phyloP scores from a whole-genome alignment of 2,329 filamentous ascomycete species.

The Fusarium austroafricanum region DNA sequence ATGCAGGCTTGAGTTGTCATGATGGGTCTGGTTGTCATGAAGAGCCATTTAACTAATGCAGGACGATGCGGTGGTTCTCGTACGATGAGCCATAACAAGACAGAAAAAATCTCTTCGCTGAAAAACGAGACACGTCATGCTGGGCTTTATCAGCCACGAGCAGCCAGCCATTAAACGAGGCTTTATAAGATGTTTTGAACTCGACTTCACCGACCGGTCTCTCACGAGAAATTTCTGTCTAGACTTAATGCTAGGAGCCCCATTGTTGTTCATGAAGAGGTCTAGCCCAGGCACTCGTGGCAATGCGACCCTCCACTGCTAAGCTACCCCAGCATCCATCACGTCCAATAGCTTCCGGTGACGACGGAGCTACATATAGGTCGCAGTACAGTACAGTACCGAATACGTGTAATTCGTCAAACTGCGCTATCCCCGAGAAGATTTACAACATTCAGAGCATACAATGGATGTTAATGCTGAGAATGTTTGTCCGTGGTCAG shows the following conservation, averaged over 20 bases:
- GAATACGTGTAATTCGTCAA: not conserved
- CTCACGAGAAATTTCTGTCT: not conserved
- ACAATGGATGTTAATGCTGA: not conserved
- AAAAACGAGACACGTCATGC: slow-evolving; percentile 1
- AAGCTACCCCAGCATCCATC: slow-evolving; percentile 36
- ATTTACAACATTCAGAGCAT: not conserved
- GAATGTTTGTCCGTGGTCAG: slow-evolving; percentile 4
- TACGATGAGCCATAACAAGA: slow-evolving; percentile 6
- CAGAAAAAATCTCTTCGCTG: not conserved
- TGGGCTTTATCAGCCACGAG: not conserved
- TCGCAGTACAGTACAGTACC: not conserved
- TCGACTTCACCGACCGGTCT: slow-evolving; percentile 12
- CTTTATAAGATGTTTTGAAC: not conserved
- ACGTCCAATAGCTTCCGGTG: slow-evolving; percentile 29
- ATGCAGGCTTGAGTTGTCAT: slow-evolving; percentile 27
- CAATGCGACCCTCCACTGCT: slow-evolving; percentile 34
- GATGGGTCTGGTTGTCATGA: slow-evolving; percentile 19
- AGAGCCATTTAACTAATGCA: slow-evolving; percentile 10
- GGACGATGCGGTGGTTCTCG: slow-evolving; percentile 16
- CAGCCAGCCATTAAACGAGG: not conserved
- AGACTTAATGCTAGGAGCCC: slow-evolving; percentile 15
- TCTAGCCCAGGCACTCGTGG: slow-evolving; percentile 37
- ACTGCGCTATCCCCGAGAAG: slow-evolving; percentile 7
- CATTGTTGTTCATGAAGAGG: slow-evolving; percentile 13
- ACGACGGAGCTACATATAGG: slow-evolving; percentile 5